Evolutionary conservation across 1,284 basidiomycete genomes (phyloP), one percentile per base, ranked within the genome.

Genomic region (Ustilago loliicola): DNA sequence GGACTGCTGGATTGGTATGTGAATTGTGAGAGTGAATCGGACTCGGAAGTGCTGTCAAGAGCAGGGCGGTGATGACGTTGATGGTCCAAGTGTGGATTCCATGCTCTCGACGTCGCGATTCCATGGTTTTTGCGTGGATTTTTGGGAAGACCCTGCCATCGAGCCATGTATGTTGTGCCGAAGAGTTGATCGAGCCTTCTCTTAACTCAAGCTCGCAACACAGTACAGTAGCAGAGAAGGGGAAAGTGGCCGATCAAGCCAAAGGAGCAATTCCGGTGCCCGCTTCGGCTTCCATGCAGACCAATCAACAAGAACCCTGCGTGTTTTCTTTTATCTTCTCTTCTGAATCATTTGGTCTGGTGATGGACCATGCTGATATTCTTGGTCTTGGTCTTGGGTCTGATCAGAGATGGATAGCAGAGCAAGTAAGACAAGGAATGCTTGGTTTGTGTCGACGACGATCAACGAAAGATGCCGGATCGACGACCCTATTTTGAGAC

Each of bases 61-160:
- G 42, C 8, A 9, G 42, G 8, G 7, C 42, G 19, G n/a, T 11
- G 34, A 36, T 42, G 36, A 56, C 36, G 36, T 61, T 40, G 25
- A 30, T 27, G 4, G 7, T 51, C 50, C 36, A 34, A 3, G 50
- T 19, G 23, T 38, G 38, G 27, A 21, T 21, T 61, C 45, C 25
- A 61, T 61, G 59, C 59, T 52, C 21, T 40, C 8, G 60, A 45
- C 61, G 53, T 56, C 61, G 61, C 61, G 45, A 63, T 63, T 63
- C 61, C 61, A 56, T 45, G 42, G 58, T 45, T 30, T 29, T 27
- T 27, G 2, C 25, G 23, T 15, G 1, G 10, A 1, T n/a, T 15
- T 61, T 29, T 59, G 30, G 58, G 58, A 50, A 36, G 21, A 42
- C 6, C 15, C 36, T 13, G 27, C 50, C 23, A 62, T 62, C 51